Evolutionary conservation across 2,329 filamentous ascomycete genomes (phyloP).

Genomic region (Periconia macrospinosa): DNA sequence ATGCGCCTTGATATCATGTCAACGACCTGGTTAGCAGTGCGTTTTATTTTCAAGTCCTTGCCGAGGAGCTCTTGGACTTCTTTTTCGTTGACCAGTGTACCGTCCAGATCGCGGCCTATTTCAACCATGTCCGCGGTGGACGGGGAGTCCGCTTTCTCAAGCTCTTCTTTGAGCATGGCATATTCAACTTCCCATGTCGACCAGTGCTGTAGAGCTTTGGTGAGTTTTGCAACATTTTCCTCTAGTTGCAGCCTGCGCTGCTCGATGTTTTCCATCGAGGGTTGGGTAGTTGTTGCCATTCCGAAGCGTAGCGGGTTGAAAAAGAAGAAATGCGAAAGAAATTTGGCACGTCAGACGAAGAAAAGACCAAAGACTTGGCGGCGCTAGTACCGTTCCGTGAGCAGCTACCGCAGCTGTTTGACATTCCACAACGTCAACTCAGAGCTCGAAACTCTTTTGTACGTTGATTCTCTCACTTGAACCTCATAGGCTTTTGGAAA

Average conservation of each 20-base stretch:
- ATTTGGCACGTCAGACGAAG: constrained; percentile 1
- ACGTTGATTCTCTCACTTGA: too few species aligned
- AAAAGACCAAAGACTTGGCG: constrained; percentile 17
- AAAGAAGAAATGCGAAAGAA: constrained; percentile 7
- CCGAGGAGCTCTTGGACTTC: constrained; percentile 61
- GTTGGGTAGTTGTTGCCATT: constrained; percentile 37
- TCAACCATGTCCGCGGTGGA: constrained; percentile 33
- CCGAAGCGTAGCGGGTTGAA: not conserved
- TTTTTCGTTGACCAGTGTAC: constrained; percentile 64
- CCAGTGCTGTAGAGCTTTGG: constrained; percentile 81
- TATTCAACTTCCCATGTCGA: constrained; percentile 90
- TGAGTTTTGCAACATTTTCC: constrained; percentile 72
- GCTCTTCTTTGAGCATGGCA: constrained; percentile 82
- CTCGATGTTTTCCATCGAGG: constrained; percentile 70
- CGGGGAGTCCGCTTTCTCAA: constrained; percentile 51
- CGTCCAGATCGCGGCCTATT: constrained; percentile 62
- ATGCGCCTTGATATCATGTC: constrained; percentile 72
- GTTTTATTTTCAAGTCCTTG: constrained; percentile 46
- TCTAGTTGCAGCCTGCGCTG: constrained; percentile 75
- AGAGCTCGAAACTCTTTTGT: not conserved
- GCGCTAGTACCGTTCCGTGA: constrained; percentile 12
- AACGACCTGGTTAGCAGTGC: constrained; percentile 65
- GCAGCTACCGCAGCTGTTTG: constrained; percentile 6
- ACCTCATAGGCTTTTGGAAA: too few species aligned
- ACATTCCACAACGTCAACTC: not conserved